Base-by-base conservation (phyloP, 2,329 filamentous ascomycete genomes). In the Dothiorella sarmentorum region DNA sequence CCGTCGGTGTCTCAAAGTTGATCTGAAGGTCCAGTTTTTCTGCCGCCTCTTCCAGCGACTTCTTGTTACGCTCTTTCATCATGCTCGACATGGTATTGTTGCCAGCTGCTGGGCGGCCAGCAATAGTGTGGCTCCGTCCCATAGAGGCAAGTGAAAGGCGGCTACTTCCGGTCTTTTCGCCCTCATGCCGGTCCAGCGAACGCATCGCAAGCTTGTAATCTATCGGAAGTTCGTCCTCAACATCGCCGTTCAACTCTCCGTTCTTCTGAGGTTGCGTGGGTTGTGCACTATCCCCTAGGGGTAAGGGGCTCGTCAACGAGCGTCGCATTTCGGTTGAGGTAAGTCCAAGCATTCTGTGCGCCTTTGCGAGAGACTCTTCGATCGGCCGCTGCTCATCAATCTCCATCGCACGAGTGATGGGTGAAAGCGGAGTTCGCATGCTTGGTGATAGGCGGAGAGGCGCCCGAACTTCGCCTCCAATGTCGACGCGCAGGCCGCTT, bases 261-360 rank as follows among this genome's bases (percentile, higher is more conserved):
- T 58, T 45, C 20, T 58, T 38, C n/a, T 58, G 42, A 29, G 31
- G 33, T 22, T 45, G 42, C 29, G 18, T 31, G 27, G 52, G 35
- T 33, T 43, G 35, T 40, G 33, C 49, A 31, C 20, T 22, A 53
- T 53, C 49, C 49, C 49, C 49, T 53, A 53, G 49, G 49, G 49
- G 49, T 53, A 53, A 53, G 51, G 52, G 38, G 47, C 47, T 60
- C 43, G 40, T 55, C 37, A 56, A 18, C 10, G 51, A 60, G 13
- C 51, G 51, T 15, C 65, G 61, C 20, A 62, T 61, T 11, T 64
- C 55, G 38, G 62, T 60, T 58, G 64, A 58, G 10, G 67, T 63
- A 35, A 76, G 69, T 17, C 75, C 74, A 47, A 77, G 67, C 17
- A 76, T 67, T 61, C 68, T 75, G 65, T 76, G 75, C 24, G 75